Base-by-base conservation (phyloP, 208 protist genomes). In the Trypanosoma avium region DNA sequence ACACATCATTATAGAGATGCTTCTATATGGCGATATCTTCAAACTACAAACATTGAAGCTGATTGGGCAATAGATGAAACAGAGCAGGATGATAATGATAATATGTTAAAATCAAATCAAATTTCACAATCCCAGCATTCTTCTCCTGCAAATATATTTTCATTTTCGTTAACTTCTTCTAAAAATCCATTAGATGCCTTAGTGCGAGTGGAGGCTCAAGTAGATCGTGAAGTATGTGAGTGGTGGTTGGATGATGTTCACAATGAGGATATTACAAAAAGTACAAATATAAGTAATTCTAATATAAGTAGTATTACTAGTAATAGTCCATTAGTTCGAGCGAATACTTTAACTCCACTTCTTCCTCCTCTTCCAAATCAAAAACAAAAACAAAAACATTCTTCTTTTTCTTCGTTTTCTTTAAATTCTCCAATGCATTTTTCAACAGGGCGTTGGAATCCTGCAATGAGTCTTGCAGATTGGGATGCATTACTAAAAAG, bases 171-270 rank as follows among this genome's bases (percentile, higher is more conserved):
- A 50, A 27, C 30, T 29, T 26, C 32, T 29, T 19, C 19, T 7
- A 9, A 54, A 21, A n/a, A 22, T 5, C 32, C 46, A 15, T 30
- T 64, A 15, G 46, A 45, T 9, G 17, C 30, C 2, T 24, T 64
- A 5, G 21, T 27, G 4, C 42, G 26, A 8, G 58, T 38, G 4
- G 58, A 43, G n/a, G 46, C 45, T 22, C 42, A 54, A 4, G 58
- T 54, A 12, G 58, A 64, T 21, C 45, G 38, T 21, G 58, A 50
- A 30, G 27, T 64, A n/a, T n/a, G 32, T 22, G 27, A 26, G 4
- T 54, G 22, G 58, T 64, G 58, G 46, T 10, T 64, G 9, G 30
- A 52, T 24, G 42, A 48, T 3, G 22, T 36, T 35, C 19, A 48
- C 33, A 38, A 38, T 10, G 7, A 30, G 42, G 24, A 10, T 13